These are phyloP conservation scores for Globisporangium takayamanum DNA, from an alignment of 352 stramenopile species.

Conservation along the genomic window DNA sequence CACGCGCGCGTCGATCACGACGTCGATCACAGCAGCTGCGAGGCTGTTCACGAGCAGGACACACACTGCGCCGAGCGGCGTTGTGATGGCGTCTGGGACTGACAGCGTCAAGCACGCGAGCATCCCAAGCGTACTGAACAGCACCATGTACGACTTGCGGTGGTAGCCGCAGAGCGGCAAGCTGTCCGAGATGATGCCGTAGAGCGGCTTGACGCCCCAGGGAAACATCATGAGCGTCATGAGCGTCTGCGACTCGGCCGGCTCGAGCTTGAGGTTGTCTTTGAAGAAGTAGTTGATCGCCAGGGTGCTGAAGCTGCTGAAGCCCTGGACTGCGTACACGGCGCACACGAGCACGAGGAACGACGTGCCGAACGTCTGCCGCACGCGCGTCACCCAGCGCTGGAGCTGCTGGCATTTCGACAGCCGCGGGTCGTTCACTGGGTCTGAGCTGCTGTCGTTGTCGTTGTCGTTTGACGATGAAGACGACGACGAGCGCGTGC, in stretches of 20 bases:
- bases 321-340: slow-evolving; percentile 94
- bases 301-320: slow-evolving; percentile 88
- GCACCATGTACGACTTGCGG: slow-evolving; percentile 93
- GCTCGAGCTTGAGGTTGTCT: slow-evolving; percentile 92
- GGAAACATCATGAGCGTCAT: slow-evolving; percentile 92
- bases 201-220: slow-evolving; percentile 95
- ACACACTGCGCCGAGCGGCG: slow-evolving; percentile 40
- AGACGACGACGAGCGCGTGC: slow-evolving; percentile 8
- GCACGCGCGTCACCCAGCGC: slow-evolving; percentile 43
- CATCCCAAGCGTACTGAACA: slow-evolving; percentile 69
- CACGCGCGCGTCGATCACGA: slow-evolving; percentile 95
- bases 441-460: not conserved
- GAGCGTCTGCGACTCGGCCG: slow-evolving; percentile 89
- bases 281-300: slow-evolving; percentile 97
- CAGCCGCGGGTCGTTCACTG: slow-evolving; percentile 1
- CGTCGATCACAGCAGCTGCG: slow-evolving; percentile 91
- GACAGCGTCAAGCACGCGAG: slow-evolving; percentile 57
- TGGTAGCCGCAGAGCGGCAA: slow-evolving; percentile 93
- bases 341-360: slow-evolving; percentile 68
- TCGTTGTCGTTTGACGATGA: slow-evolving; percentile 9
- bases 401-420: slow-evolving; percentile 33
- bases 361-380: slow-evolving; percentile 57
- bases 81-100: slow-evolving; percentile 48
- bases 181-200: slow-evolving; percentile 94
- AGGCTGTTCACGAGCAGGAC: slow-evolving; percentile 80